Evolutionary conservation across 2,329 filamentous ascomycete genomes (phyloP), one percentile per base, ranked within the genome.

Genomic region (Geoglossum cookeanum): DNA sequence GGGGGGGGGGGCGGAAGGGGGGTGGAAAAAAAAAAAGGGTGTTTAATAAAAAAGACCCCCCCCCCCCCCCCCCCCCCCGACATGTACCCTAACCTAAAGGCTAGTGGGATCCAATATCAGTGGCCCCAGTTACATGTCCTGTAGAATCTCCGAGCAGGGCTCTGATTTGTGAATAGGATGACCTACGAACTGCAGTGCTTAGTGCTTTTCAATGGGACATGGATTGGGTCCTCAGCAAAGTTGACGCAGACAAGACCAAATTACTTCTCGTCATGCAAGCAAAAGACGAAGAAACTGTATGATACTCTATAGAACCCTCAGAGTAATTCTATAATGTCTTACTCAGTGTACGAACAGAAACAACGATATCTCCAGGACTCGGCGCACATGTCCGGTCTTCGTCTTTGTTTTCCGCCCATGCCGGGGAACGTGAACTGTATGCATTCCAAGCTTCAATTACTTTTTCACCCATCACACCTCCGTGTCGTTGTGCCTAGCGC

Each of bases 401-500:
- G 78, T 22, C 63, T 82, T 57, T 89, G 87, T 66, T 95, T 97
- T 65, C 91, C 91, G 15, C 77, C 78, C 1, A 91, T 96, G 86
- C 74, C 80, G 45, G 78, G 80, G 1, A 74, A 78, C 52, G 71
- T 80, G 4, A 84, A 82, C 29, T 82, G 77, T 63, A 95, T 97
- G 89, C 92, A 97, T 69, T 94, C 88, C 55, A 97, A 98, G 67
- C 74, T 97, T 48, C 90, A 94, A 77, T 70, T 97, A 1, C 75
- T 97, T n/a, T 91, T 89, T 63, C 87, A 88, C 63, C 71, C 78
- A 0, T 71, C 71, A 1, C 82, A 89, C 66, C 69, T 96, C 15
- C 80, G 92, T 5, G 75, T 98, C 49, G 91, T 85, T 0, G 74
- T 97, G 1, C 89, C 92, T 0, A 91, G 84, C 3, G 92, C 89